These are phyloP conservation scores for Athelia psychrophila DNA, from an alignment of 1,284 basidiomycete genomes.

Conservation along the genomic window DNA sequence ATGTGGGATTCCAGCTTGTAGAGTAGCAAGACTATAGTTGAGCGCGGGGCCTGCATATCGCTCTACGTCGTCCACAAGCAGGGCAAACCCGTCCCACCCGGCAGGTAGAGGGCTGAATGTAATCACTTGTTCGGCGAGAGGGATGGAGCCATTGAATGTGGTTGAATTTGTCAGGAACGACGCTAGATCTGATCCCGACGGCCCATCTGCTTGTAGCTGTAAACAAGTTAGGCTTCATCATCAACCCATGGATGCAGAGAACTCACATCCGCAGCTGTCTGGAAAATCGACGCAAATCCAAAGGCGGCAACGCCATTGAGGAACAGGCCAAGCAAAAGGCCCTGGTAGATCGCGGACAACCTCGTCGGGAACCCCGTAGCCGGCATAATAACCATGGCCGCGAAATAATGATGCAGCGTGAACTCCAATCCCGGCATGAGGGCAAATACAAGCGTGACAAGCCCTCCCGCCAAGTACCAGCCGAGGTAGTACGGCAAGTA, in stretches of 20 bases:
- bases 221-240: conserved; percentile 7
- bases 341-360: conserved; percentile 75
- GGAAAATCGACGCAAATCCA: conserved; percentile 78
- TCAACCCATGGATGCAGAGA: conserved; percentile 3
- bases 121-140: conserved; percentile 55
- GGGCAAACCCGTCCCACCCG: conserved; percentile 71
- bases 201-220: conserved; percentile 72
- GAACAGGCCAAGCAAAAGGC: conserved; percentile 81
- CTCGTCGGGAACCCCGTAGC: conserved; percentile 82
- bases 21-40: conserved; percentile 63
- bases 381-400: conserved; percentile 74
- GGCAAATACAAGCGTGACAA: conserved; percentile 65
- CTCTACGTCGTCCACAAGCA: conserved; percentile 86
- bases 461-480: conserved; percentile 69
- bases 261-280: conserved; percentile 71
- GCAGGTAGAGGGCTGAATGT: conserved; percentile 59
- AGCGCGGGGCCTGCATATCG: conserved; percentile 64
- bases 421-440: conserved; percentile 68
- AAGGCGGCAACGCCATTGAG: conserved; percentile 75
- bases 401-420: conserved; percentile 74
- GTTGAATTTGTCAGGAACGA: conserved; percentile 71
- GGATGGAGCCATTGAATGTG: conserved; percentile 54
- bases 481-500: conserved; percentile 73
- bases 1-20: conserved; percentile 66
- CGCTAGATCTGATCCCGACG: conserved; percentile 68